These are phyloP conservation scores for Lolium rigidum DNA, from an alignment of 176 grass and related monocot genomes.

Conservation along the genomic window DNA sequence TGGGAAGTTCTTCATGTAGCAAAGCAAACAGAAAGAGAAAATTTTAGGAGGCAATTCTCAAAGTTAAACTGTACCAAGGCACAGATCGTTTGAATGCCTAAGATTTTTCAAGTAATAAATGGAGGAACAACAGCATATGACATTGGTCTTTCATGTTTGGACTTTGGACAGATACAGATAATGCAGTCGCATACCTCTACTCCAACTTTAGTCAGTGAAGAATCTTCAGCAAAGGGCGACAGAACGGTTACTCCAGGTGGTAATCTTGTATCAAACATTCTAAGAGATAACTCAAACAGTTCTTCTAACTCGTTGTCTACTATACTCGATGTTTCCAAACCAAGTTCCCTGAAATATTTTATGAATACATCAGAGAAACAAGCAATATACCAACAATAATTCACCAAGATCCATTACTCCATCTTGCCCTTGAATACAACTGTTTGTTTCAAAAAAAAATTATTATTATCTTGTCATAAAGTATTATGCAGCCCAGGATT, in stretches of 20 bases:
- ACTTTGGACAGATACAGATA: not conserved
- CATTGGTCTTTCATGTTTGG: constrained; percentile 8
- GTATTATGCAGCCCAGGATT: constrained; percentile 1
- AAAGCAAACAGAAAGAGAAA: not conserved
- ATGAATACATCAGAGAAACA: constrained; percentile 16
- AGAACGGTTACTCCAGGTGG: constrained; percentile 83
- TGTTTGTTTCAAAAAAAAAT: not conserved
- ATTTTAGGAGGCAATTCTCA: constrained; percentile 17
- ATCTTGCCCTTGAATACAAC: constrained; percentile 4
- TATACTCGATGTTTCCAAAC: constrained; percentile 70
- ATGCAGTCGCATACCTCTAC: constrained; percentile 63
- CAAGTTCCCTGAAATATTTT: constrained; percentile 78
- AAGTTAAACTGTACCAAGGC: constrained; percentile 18
- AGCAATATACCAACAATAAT: not conserved
- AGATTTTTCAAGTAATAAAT: constrained; percentile 38
- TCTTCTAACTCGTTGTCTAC: constrained; percentile 70
- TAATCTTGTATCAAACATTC: constrained; percentile 97
- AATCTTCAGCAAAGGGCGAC: constrained; percentile 84
- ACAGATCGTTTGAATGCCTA: not conserved
- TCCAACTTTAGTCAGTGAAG: constrained; percentile 74
- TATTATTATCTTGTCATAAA: constrained; percentile 27
- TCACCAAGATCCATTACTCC: not conserved
- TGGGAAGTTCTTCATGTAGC: constrained; percentile 69
- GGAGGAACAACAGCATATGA: not conserved
- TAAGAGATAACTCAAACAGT: constrained; percentile 66